A percentile compares a stretch with the other conserved stretches of the same genome.
Conservation (phyloP, 176 grass and related monocot species). For the Oryza rufipogon region DNA sequence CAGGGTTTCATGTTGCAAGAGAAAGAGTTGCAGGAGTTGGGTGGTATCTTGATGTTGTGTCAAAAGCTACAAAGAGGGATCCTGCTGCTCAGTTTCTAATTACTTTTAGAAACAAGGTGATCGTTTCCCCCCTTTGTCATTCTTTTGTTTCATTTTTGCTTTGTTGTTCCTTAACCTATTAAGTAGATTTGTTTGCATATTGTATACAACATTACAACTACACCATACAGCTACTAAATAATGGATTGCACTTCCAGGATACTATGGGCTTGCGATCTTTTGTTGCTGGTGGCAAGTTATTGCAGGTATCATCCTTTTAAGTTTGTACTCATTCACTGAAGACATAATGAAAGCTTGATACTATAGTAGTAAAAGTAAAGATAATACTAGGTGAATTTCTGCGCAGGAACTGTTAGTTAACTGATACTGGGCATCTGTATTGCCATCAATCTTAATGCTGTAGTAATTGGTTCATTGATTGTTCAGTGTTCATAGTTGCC, state of each 20-base stretch:
- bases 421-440: background rate
- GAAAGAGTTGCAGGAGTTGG: slow-evolving; percentile 59
- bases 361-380: slow-evolving; percentile 16
- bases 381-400: background rate
- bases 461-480: background rate
- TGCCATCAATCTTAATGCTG: background rate
- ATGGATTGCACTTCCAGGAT: slow-evolving; percentile 56
- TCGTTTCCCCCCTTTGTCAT: slow-evolving; percentile 3
- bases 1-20: slow-evolving; percentile 83
- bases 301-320: slow-evolving; percentile 64
- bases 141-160: background rate
- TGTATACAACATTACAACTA: background rate
- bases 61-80: slow-evolving; percentile 87
- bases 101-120: slow-evolving; percentile 78
- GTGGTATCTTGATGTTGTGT: slow-evolving; percentile 85
- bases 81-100: slow-evolving; percentile 90
- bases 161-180: slow-evolving; percentile 25
- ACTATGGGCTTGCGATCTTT: slow-evolving; percentile 86
- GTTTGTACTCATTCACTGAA: slow-evolving; percentile 9
- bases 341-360: slow-evolving; percentile 15
- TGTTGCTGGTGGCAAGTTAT: slow-evolving; percentile 78
- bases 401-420: slow-evolving; percentile 11
- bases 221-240: slow-evolving; percentile 30
- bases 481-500: background rate
- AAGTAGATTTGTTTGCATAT: slow-evolving; percentile 18